Evolutionary conservation across 257 asterid genomes (phyloP), one percentile per base, ranked within the genome.

Genomic region (Nicotiana tabacum): DNA sequence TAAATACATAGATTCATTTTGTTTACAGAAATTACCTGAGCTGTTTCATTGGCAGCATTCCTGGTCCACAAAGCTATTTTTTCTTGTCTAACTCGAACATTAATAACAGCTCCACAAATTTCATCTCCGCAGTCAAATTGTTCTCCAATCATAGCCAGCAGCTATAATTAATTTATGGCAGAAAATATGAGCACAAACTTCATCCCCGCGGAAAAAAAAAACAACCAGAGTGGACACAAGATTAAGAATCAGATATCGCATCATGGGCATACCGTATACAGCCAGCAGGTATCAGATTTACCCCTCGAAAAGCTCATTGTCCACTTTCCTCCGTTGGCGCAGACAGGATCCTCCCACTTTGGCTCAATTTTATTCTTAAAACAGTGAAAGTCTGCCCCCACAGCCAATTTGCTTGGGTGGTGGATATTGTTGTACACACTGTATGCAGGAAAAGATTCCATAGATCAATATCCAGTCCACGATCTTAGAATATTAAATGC

Each of bases 291-390:
- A 84, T 96, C 98, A 67, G 95, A 87, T 91, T 96, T 96, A 43
- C 87, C 89, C 94, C 89, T 89, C 10, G 86, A 0, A 82, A 87
- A 89, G 69, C 5, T 84, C 78, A 90, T 83, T 4, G 97, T 94
- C 98, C 99, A 96, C 84, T 88, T 96, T 58, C 99, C 98, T 46
- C 99, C 99, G 76, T 91, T 94, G 81, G 97, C 94, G 86, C 98
- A 96, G 82, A 96, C 78, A 79, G 99, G 98, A 83, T 96, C 97
- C 85, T 96, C 98, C 99, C 98, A 94, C 83, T 91, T 92, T 60
- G 99, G 99, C 86, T 90, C 92, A 53, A 96, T 93, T 82, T 90
- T 90, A 85, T 93, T 74, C 84, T 96, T 96, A 91, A 96, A 96
- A 88, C 98, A 94, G 84, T 93, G 81, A 58, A 96, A 90, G 88